Evolutionary conservation across 306 rosid species (phyloP).

Genomic region (Vigna radiata): DNA sequence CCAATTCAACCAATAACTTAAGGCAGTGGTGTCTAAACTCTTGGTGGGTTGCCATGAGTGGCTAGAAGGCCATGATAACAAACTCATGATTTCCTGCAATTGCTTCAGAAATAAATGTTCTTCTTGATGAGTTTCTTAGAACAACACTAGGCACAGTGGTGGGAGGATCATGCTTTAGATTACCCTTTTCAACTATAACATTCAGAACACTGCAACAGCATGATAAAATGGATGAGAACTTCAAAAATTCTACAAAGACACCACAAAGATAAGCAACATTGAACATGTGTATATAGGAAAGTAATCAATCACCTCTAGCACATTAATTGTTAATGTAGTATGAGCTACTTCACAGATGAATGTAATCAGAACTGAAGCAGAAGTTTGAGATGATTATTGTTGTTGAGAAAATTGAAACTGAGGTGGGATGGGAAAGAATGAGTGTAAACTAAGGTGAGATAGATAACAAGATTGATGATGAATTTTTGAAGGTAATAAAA

Average conservation of each 20-base stretch:
- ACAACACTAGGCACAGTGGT: slow-evolving; percentile 22
- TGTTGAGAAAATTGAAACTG: slow-evolving; percentile 29
- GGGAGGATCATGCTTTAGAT: neutral
- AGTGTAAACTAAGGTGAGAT: slow-evolving; percentile 22
- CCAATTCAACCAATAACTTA: slow-evolving; percentile 91
- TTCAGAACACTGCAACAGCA: slow-evolving; percentile 9
- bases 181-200: slow-evolving; percentile 4
- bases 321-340: neutral
- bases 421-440: slow-evolving; percentile 40
- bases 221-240: slow-evolving; percentile 7
- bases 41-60: slow-evolving; percentile 75
- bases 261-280: slow-evolving; percentile 14
- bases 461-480: slow-evolving; percentile 39
- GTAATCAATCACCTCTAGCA: slow-evolving; percentile 10
- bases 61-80: slow-evolving; percentile 64
- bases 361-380: slow-evolving; percentile 29
- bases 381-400: slow-evolving; percentile 2
- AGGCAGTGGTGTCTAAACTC: slow-evolving; percentile 63
- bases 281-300: slow-evolving; percentile 1
- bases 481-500: slow-evolving; percentile 37
- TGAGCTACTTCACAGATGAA: neutral
- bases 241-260: neutral
- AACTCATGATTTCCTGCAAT: slow-evolving; percentile 49
- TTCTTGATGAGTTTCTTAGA: slow-evolving; percentile 18
- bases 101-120: slow-evolving; percentile 29